Evolutionary conservation across 1,284 basidiomycete species (phyloP), one percentile per base, ranked within the genome.

Genomic region (Phellopilus nigrolimitatus): DNA sequence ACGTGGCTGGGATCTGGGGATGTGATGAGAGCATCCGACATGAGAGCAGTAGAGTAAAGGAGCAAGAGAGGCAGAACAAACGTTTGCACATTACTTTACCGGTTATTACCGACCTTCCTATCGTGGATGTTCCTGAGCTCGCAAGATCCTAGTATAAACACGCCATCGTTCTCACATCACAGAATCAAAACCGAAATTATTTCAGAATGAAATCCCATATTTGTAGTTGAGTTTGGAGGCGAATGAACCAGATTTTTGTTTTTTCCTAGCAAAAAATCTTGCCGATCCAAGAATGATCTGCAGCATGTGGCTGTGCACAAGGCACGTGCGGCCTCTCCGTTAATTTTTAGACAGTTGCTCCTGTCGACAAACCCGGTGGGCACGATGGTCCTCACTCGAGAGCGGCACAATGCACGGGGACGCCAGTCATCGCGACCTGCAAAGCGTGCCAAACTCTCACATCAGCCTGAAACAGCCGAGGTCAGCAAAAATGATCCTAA

Each of bases 391-490:
- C 50, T 52, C 28, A 40, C 46, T 55, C 67, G 67, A 51, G 70
- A 72, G 57, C 64, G 71, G 38, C 75, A 75, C 60, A 88, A 87
- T 60, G 72, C 78, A 3, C 83, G 76, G 60, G 84, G 82, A 9
- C 75, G 86, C 40, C 72, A 73, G 45, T 81, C 80, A n/a, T 68
- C 68, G 17, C 67, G 49, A 76, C 76, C 60, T 84, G 82, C 67
- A 80, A 78, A 53, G 70, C 75, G 43, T 70, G 62, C 57, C 62
- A 57, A 57, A 65, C 56, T 27, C 49, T 48, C 25, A 55, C 49
- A 58, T 5, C 47, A 44, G 15, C 17, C 48, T 7, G 44, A 49
- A 12, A 36, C 46, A 37, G 60, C 62, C 43, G 55, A 50, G 15
- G 49, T 55, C 8, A 22, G 40, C 12, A 43, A 49, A 48, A 15